Base-by-base conservation (phyloP, 495 filamentous ascomycete genomes). In the Hypoxylon subgilvum region DNA sequence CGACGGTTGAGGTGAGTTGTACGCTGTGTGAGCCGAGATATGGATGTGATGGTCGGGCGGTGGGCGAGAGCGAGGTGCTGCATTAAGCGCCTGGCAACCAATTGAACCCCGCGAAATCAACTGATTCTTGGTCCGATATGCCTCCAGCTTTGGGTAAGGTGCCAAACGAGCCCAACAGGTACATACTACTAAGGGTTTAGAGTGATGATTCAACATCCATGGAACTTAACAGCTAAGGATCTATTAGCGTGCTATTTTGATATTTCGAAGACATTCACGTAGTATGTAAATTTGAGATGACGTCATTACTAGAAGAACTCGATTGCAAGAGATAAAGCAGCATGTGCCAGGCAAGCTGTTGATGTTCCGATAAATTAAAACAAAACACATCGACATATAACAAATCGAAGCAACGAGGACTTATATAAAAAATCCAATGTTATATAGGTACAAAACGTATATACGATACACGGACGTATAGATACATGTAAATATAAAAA, bases 371-470 rank as follows among this genome's bases (percentile, higher is more conserved):
- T n/a, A n/a, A n/a, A n/a, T 27, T 27, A 3, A 41, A 28, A 42
- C 19, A 45, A 14, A 4, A 44, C n/a, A 44, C 21, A 42, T 10
- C 21, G 22, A 14, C 22, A 41, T 22, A 40, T 41, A 28, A 56
- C 18, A 10, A 36, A 41, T 25, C 28, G 16, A 28, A 41, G 4
- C 9, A 48, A 53, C 30, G 10, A 30, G 41, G 23, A 41, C 32
- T 27, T 44, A 36, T 32, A 41, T 25, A 13, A n/a, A n/a, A n/a
- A n/a, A n/a, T n/a, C n/a, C n/a, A n/a, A n/a, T n/a, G 16, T 23
- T 61, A 61, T 55, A 50, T 55, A n/a, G n/a, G n/a, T n/a, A 61
- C 49, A 55, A 45, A 49, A 46, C 39, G 30, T 52, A 52, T 32
- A 51, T 32, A 48, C 32, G 7, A 31, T 32, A 44, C 25, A 34